These are phyloP conservation scores for Paramarasmius palmivorus DNA, from an alignment of 1,284 basidiomycete genomes.

Conservation along the genomic window DNA sequence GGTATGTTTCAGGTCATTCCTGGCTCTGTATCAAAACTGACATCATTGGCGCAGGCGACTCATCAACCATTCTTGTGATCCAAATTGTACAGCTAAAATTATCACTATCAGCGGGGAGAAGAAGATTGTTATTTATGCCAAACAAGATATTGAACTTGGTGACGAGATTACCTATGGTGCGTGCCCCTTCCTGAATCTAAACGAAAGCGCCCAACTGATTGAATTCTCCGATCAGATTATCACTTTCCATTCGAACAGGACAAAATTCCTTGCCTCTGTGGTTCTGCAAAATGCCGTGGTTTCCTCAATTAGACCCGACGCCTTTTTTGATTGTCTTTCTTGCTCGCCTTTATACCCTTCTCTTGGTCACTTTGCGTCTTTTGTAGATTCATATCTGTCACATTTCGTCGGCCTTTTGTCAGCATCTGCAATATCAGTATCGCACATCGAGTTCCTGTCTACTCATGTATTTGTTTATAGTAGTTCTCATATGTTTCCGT, in stretches of 20 bases:
- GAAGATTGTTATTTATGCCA: conserved; percentile 99
- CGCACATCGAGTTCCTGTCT: too few relatives aligned
- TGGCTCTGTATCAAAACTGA: conserved; percentile 16
- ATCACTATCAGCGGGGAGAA: conserved; percentile 98
- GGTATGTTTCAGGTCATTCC: conserved; percentile 53
- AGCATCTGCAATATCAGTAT: too few relatives aligned
- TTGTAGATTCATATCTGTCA: too few relatives aligned
- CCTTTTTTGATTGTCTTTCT: too few relatives aligned
- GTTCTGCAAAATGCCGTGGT: conserved; percentile 84
- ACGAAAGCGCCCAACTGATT: neutral
- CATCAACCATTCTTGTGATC: conserved; percentile 97
- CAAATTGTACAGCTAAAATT: conserved; percentile 97
- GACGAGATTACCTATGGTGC: conserved; percentile 93
- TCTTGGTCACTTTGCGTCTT: too few relatives aligned
- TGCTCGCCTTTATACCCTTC: too few relatives aligned
- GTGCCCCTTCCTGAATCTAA: conserved; percentile 24
- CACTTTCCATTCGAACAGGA: conserved; percentile 93
- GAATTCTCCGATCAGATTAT: conserved; percentile 60
- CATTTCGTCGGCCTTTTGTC: too few relatives aligned
- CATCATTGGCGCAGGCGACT: conserved; percentile 60
- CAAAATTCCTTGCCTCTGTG: conserved; percentile 89
- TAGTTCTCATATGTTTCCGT: too few relatives aligned
- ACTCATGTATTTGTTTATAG: too few relatives aligned
- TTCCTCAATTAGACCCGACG: conserved; percentile 69
- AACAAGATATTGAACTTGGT: conserved; percentile 89